phyloP scores from a whole-genome alignment of 1,139 yeast genomes.

The Kluyveromyces sp. region DNA sequence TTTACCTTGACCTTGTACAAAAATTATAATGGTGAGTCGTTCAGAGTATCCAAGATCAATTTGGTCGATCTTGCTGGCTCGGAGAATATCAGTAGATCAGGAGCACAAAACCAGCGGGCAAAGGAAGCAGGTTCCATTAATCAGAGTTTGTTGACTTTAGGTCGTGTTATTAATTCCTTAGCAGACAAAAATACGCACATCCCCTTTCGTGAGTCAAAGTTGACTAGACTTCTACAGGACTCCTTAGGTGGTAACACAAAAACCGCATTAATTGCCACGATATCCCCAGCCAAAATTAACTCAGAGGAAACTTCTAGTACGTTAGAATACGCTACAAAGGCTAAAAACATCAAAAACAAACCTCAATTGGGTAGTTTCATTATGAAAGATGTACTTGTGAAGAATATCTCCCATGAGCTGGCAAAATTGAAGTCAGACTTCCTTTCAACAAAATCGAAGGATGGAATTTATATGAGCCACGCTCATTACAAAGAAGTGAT shows the following conservation, averaged over 20 bases:
- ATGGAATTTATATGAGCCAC: slow-evolving; percentile 57
- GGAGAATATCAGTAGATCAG: slow-evolving; percentile 57
- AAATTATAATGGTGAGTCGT: slow-evolving; percentile 34
- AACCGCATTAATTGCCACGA: slow-evolving; percentile 57
- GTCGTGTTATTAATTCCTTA: slow-evolving; percentile 54
- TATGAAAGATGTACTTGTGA: slow-evolving; percentile 47
- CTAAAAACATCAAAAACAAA: slow-evolving; percentile 53
- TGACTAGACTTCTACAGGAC: slow-evolving; percentile 56
- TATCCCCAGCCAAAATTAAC: slow-evolving; percentile 58
- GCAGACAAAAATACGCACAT: slow-evolving; percentile 41
- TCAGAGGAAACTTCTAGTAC: slow-evolving; percentile 59
- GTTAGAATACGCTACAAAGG: slow-evolving; percentile 58
- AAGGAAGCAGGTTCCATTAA: slow-evolving; percentile 65
- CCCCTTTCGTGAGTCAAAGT: slow-evolving; percentile 60
- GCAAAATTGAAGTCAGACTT: slow-evolving; percentile 48
- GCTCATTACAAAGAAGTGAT: slow-evolving; percentile 46
- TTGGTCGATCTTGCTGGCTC: slow-evolving; percentile 77
- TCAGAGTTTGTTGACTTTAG: slow-evolving; percentile 56
- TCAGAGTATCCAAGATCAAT: slow-evolving; percentile 59
- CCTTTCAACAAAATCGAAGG: slow-evolving; percentile 51
- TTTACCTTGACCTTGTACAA: slow-evolving; percentile 55
- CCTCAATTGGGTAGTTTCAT: slow-evolving; percentile 46
- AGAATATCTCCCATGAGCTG: slow-evolving; percentile 51
- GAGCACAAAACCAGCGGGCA: slow-evolving; percentile 49
- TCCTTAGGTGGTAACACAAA: slow-evolving; percentile 63